Percentiles rank a stretch among this genome's conserved stretches.
Conservation (phyloP, 2,329 filamentous ascomycete genomes). For the Aspergillus ruber region DNA sequence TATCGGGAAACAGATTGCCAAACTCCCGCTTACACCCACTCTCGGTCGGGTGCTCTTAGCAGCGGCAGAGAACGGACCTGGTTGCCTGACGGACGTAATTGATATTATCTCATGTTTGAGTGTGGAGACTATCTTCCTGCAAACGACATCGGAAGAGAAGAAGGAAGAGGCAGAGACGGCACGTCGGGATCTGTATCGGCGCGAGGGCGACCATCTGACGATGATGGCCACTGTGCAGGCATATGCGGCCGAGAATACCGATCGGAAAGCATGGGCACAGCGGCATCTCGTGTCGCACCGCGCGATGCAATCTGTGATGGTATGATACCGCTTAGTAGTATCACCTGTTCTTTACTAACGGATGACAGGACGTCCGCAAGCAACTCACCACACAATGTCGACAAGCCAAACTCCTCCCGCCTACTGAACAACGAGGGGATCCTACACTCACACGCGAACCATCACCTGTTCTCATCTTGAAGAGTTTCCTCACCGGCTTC, state of each 20-base stretch:
- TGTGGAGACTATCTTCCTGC: constrained; percentile 59
- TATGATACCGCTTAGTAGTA: constrained; percentile 9
- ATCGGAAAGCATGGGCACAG: constrained; percentile 56
- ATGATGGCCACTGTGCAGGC: constrained; percentile 55
- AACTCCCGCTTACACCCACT: constrained; percentile 73
- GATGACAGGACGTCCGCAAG: constrained; percentile 51
- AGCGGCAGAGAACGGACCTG: constrained; percentile 61
- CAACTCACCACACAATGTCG: constrained; percentile 53
- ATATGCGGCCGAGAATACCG: constrained; percentile 52
- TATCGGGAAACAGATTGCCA: constrained; percentile 68
- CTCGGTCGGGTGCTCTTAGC: constrained; percentile 78
- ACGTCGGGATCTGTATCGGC: constrained; percentile 50
- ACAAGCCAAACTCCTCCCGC: constrained; percentile 39
- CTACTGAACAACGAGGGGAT: constrained; percentile 13
- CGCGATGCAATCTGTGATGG: constrained; percentile 61
- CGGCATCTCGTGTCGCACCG: constrained; percentile 55
- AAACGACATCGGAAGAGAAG: constrained; percentile 53
- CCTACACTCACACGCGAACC: constrained; percentile 24
- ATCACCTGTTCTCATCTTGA: constrained; percentile 46
- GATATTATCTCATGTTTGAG: constrained; percentile 69
- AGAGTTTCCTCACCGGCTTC: constrained; percentile 54
- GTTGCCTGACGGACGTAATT: constrained; percentile 74
- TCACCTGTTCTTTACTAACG: constrained; percentile 5
- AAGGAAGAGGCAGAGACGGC: constrained; percentile 53
- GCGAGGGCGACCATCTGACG: constrained; percentile 60